Evolutionary conservation across 2,329 filamentous ascomycete genomes (phyloP), one percentile per base, ranked within the genome.

Genomic region (Colletotrichum sp.): DNA sequence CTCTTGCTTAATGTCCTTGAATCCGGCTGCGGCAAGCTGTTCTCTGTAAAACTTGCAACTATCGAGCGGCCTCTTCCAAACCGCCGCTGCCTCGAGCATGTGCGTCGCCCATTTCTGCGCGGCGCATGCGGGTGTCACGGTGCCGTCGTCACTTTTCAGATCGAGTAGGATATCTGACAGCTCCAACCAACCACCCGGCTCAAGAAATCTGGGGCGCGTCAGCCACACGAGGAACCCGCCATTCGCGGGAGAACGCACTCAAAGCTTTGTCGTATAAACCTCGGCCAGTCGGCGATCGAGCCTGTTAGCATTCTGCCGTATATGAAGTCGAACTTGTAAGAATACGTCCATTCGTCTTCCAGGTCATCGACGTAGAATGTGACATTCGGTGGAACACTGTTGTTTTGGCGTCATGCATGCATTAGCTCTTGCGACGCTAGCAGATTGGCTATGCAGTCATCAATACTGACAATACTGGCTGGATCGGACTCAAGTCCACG

Each of bases 21-120:
- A 92, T 1, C 91, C 91, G 0, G 87, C 89, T 15, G 88, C 87
- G 5, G 83, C 81, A 78, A 92, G 84, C 70, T 87, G 85, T 57
- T 84, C 81, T 67, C 81, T 82, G 49, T 85, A 84, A 0, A 72
- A 55, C 0, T 78, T 78, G 4, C 79, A 81, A 55, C 82, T 84
- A 52, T 82, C 78, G 0, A 82, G 78, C 2, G 82, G 79, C 1
- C 84, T 81, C 2, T 82, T 81, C 18, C 85, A 77, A 6, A 81
- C 79, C 3, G 70, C 74, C 1, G 82, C 82, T 2, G 83, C 80
- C 59, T 86, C 79, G 1, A 84, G 75, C 70, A 86, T 82, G 4
- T 80, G 59, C 15, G 71, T 49, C 0, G 80, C 80, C 84, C 83
- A 85, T 69, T 84, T 82, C n/a, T 83, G 80, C 6, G 82, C 68